Evolutionary conservation across 2,329 filamentous ascomycete species (phyloP), one percentile per base, ranked within the genome.

Genomic region (Thelonectria olida): DNA sequence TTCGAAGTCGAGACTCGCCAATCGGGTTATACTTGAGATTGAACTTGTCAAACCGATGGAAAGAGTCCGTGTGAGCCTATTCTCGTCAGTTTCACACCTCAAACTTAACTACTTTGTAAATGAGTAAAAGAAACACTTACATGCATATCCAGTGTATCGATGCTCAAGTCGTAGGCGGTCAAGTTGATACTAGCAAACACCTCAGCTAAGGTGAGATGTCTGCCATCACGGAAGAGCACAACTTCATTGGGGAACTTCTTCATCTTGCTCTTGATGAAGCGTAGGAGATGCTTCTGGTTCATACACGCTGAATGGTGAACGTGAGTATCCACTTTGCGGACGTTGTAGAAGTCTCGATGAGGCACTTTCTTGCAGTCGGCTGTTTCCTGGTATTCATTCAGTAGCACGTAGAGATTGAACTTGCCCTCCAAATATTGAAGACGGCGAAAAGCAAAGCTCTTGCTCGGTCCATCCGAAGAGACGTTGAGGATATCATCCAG

Each of bases 231-330:
- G 77, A 89, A 96, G 44, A 99, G 85, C 7, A 99, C 96, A 28
- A 96, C 88, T 79, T 99, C 96, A 72, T 98, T 92, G 0, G 94
- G 93, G 17, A 88, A 96, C 78, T 97, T 99, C 85, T 97, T 98
- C 93, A 99, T 97, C 81, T 99, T 99, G 79, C 93, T 97, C 80
- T 99, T 99, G 82, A 99, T 99, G 79, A 99, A 99, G 55, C 96
- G 92, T 62, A 99, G 82, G 58, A 99, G 81, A 84, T 99, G 96
- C 80, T 99, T 99, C 78, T 99, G 96, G 75, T 99, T 99, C 96
- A 99, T 99, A 76, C 96, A 99, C 22, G 96, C 96, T 15, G 96
- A 99, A 78, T 99, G 96, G 75, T 99, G 96, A 70, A 99, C 96
- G 84, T 99, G 96, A 8, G 96, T 99, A 75, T 99, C 96, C 51